Percentiles rank a stretch among this genome's conserved stretches.
Conservation (phyloP, 257 asterid species). For the Solanum virginianum region DNA sequence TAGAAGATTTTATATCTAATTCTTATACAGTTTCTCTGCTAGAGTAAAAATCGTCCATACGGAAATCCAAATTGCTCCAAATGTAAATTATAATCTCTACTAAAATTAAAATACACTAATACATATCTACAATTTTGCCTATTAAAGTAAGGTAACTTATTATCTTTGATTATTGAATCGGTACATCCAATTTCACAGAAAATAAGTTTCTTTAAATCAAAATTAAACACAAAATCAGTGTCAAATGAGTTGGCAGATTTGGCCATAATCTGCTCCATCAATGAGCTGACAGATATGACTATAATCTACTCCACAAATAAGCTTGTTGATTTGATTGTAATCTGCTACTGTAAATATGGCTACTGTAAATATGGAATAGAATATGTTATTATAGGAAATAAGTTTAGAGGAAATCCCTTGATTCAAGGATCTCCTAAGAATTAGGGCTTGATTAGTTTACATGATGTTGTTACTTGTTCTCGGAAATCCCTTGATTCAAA, state of each 20-base stretch:
- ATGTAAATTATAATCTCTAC: neutral
- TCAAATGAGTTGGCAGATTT: no score
- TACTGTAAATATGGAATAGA: neutral
- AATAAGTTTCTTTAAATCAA: neutral
- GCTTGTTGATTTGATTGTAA: neutral
- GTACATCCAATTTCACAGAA: neutral
- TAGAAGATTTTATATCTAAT: no score
- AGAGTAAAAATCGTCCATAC: neutral
- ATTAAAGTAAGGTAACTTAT: neutral
- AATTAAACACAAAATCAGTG: neutral
- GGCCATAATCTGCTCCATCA: no score
- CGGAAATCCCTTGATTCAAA: neutral
- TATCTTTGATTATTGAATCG: neutral
- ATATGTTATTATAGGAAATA: neutral
- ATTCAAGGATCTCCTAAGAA: neutral
- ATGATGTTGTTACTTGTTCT: no score
- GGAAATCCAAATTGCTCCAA: neutral
- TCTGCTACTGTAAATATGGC: neutral
- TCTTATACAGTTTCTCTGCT: no score
- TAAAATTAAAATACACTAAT: neutral
- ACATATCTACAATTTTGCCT: neutral
- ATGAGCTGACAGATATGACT: neutral
- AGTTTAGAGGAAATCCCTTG: neutral
- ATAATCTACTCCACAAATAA: neutral
- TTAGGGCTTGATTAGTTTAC: neutral